Evolutionary conservation across 2,329 filamentous ascomycete species (phyloP), one percentile per base, ranked within the genome.

Genomic region (Colletotrichum endophyticum): DNA sequence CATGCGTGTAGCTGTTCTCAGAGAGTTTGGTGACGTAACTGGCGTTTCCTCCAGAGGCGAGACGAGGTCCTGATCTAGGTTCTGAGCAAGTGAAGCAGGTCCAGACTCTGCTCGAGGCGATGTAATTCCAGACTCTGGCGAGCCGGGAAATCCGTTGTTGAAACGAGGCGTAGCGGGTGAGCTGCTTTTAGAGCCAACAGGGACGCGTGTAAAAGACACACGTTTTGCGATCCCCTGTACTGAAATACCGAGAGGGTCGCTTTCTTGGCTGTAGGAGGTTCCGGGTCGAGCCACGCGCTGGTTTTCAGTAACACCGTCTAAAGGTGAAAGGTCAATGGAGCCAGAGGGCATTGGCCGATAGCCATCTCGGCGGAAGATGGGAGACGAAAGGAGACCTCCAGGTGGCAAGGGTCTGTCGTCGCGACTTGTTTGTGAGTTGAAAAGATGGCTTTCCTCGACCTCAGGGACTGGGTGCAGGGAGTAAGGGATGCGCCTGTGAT

Each of bases 151-250:
- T 5, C 32, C 67, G 30, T 66, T 53, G 19, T 62, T 63, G 13
- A 67, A 74, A 39, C 30, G 66, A 61, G 70, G 57, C 6, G 70
- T 66, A 19, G 62, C 63, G 49, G 70, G 63, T 3, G 70, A 71
- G 49, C 62, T 74, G 32, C 44, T 74, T 67, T 78, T 78, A 61
- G 76, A 78, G 62, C 67, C 77, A 27, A 78, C 70, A 12, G 72
- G 75, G 19, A 78, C 59, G 27, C 64, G 73, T 32, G 57, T 22
- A 15, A 72, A 66, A 19, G 66, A 73, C 27, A 70, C 62, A 13
- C 73, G 53, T 12, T 72, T 66, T 30, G 49, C 59, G 34, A 53
- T 32, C 16, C 59, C 49, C 28, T 30, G 59, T 15, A 64, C 36
- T 53, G 66, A 66, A 16, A 66, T 70, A 11, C 57, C 34, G 22